Base-by-base conservation (phyloP, 176 grass and related monocot species). In the Leersia perrieri region DNA sequence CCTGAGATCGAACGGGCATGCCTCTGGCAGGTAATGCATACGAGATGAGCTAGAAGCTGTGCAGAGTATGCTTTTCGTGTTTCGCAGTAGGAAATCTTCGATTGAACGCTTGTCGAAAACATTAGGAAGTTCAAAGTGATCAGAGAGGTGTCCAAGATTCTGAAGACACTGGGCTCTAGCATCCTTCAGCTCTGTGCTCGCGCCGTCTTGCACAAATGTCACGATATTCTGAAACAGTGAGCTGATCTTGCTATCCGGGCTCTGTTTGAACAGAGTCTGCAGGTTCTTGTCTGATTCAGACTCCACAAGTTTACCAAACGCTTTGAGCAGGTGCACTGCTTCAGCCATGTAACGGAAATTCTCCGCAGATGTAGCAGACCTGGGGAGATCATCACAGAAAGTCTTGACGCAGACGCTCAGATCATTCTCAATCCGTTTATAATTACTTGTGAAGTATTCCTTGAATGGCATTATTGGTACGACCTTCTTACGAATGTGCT, bases 1-100 rank as follows among this genome's bases (percentile, higher is more conserved):
- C 95, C 80, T 97, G 45, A 92, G 32, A 10, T 92, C 79, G 11
- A 97, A 81, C 27, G 92, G 83, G 20, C 69, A 8, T 1, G 57
- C 2, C 0, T 58, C 63, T 11, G 35, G 30, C 38, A 67, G 34
- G 30, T 51, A 33, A 35, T 77, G 40, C 47, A 97, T 23, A 20
- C 75, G 90, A 23, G 40, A 83, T 0, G 91, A 88, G 75, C 79
- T 92, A 0, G 70, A 87, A 0, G 94, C 89, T 0, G 92, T 97
- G 63, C 85, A 97, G 29, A 97, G 87, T n/a, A 97, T 36, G 69
- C 77, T 77, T 39, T 71, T 85, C 0, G 78, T 57, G 1, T 34
- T 87, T 33, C 76, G 70, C n/a, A 94, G 82, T 40, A 88, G 34
- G 70, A 94, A 92, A 0, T 80, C 33, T 33, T 74, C 66, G n/a